Conservation (phyloP, 495 filamentous ascomycete species). For the Acidomyces sp. region DNA sequence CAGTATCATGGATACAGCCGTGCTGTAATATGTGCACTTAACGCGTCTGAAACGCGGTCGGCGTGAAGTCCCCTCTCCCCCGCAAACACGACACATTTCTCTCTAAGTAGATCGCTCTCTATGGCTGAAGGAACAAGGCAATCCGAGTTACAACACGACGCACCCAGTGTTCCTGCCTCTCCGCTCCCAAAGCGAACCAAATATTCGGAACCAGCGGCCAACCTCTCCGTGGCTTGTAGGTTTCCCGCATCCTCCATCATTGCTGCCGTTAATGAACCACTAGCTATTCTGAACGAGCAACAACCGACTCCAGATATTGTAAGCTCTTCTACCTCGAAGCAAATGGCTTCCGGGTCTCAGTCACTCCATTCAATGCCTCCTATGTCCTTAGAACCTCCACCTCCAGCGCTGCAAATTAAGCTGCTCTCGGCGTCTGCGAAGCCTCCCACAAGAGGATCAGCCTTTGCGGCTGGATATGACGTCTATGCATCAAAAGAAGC, state of each 20-base stretch:
- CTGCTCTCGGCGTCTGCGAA: slow-evolving; percentile 60
- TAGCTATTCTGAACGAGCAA: slow-evolving; percentile 19
- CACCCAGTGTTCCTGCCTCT: slow-evolving; percentile 46
- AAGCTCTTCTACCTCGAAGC: background rate
- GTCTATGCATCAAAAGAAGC: slow-evolving; percentile 64
- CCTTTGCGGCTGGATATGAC: slow-evolving; percentile 88
- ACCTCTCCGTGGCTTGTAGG: slow-evolving; percentile 18
- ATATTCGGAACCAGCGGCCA: slow-evolving; percentile 24
- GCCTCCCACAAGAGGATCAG: slow-evolving; percentile 75
- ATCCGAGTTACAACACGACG: slow-evolving; percentile 37
- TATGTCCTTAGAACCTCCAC: slow-evolving; percentile 18
- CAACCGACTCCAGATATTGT: slow-evolving; percentile 17
- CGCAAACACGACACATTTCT: too few species aligned
- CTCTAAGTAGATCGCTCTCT: too few species aligned
- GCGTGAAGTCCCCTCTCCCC: too few species aligned
- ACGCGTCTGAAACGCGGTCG: too few species aligned
- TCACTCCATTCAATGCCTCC: slow-evolving; percentile 12
- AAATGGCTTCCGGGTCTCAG: slow-evolving; percentile 15
- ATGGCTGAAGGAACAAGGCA: too few species aligned
- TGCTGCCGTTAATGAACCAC: too few species aligned
- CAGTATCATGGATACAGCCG: too few species aligned
- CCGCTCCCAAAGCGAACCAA: slow-evolving; percentile 56
- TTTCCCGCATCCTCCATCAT: too few species aligned
- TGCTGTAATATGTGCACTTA: too few species aligned
- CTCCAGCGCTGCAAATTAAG: slow-evolving; percentile 65